Percentiles rank a stretch among this genome's conserved stretches.
These are phyloP conservation scores for Hirschfeldia incana DNA, from an alignment of 345 rosid species.

Conservation along the genomic window DNA sequence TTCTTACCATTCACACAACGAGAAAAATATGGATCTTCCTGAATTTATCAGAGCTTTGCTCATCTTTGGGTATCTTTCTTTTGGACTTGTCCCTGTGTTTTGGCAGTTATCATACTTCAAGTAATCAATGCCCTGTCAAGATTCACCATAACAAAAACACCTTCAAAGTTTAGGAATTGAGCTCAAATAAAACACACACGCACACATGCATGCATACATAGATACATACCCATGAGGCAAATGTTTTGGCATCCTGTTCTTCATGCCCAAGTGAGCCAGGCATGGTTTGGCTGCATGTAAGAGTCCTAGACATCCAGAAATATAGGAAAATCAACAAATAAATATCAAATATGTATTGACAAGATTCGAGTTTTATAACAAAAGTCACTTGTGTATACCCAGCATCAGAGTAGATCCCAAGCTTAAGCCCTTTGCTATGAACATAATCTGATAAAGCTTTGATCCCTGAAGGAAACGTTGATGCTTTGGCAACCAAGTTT, in stretches of 20 bases:
- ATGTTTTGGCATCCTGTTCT: constrained; percentile 88
- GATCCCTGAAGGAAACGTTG: constrained; percentile 90
- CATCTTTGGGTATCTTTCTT: constrained; percentile 67
- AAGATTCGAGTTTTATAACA: constrained; percentile 3
- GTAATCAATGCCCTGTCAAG: constrained; percentile 73
- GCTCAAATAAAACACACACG: background rate
- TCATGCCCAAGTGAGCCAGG: constrained; percentile 92
- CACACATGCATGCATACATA: background rate
- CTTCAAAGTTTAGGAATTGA: background rate
- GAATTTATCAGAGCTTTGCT: constrained; percentile 65
- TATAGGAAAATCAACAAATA: background rate
- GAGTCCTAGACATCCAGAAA: constrained; percentile 47
- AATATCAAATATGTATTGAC: constrained; percentile 5
- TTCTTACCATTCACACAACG: constrained; percentile 84
- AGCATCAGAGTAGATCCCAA: constrained; percentile 88
- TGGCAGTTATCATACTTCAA: constrained; percentile 89
- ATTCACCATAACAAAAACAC: constrained; percentile 13
- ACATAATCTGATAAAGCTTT: constrained; percentile 81
- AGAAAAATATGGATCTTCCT: constrained; percentile 78
- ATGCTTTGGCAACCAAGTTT: constrained; percentile 53
- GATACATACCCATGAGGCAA: constrained; percentile 74
- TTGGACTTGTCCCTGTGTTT: constrained; percentile 64
- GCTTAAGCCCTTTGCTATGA: constrained; percentile 81
- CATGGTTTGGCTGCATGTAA: constrained; percentile 83
- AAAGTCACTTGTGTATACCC: constrained; percentile 50